phyloP scores from a whole-genome alignment of 768 basidiomycete genomes.

The Nidularia pulvinata region DNA sequence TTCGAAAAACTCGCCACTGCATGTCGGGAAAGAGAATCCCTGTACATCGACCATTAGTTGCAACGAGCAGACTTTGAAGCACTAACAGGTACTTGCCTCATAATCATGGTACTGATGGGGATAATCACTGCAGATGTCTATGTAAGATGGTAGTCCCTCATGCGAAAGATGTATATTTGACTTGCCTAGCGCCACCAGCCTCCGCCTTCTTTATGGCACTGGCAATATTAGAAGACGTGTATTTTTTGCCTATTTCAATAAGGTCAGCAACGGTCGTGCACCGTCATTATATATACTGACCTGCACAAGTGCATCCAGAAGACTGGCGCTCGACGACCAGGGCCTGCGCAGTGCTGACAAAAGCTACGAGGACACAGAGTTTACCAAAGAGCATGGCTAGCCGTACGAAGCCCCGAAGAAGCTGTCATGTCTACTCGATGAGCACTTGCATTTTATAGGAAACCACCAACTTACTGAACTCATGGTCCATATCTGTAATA shows the following conservation, averaged over 20 bases:
- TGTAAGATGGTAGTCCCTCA: not conserved
- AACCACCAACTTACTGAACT: no score
- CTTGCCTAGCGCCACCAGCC: conserved; percentile 17
- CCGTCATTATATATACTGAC: not conserved
- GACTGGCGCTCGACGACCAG: not conserved
- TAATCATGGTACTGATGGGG: conserved; percentile 20
- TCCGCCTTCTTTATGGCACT: conserved; percentile 6
- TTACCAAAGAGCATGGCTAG: not conserved
- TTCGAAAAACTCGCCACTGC: conserved; percentile 19
- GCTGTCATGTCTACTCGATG: no score
- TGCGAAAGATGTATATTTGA: not conserved
- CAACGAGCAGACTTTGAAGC: no score
- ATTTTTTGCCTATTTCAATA: not conserved
- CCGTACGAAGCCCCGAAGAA: no score
- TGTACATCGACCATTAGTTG: conserved; percentile 1
- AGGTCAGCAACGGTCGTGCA: not conserved
- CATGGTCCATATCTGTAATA: no score
- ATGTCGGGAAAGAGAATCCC: conserved; percentile 20
- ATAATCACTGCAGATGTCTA: conserved; percentile 12
- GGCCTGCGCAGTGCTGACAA: not conserved
- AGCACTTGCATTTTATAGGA: no score
- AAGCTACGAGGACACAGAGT: not conserved
- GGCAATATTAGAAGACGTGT: not conserved
- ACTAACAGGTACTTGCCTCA: conserved; percentile 14
- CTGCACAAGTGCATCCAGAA: conserved; percentile 1